Base-by-base conservation (phyloP, 345 rosid species). In the Lepidium aucheri region DNA sequence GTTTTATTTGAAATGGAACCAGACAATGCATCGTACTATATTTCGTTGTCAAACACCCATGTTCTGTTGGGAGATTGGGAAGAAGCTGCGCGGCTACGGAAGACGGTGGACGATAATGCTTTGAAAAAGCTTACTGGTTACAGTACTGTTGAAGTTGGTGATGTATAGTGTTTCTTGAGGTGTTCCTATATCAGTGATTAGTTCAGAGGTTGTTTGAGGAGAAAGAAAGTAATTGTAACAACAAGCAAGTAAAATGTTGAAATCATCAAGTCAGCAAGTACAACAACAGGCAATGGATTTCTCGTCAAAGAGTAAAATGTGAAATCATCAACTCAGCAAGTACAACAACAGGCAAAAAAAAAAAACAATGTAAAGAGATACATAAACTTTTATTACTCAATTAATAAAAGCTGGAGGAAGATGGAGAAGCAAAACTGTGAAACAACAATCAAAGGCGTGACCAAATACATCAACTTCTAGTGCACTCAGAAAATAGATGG, bases 1-100 rank as follows among this genome's bases (percentile, higher is more conserved):
- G 66, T 68, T 58, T 79, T 85, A 47, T 85, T 85, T 46, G 59
- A 73, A 41, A 20, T 84, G 83, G 91, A 83, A 46, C 87, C 91
- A 16, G 80, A 63, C 60, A 88, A 84, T 74, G 80, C 61, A 3
- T 72, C 76, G 13, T 76, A 79, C 16, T 79, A 79, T 22, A 68
- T 83, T 50, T 73, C 80, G 1, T 75, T 83, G 78, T 78, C 84
- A 1, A 83, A 85, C 59, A 74, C 76, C 69, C 79, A 77, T 49
- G 83, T 79, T 46, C 59, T 69, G 9, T 67, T 76, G 2, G 85
- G 86, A 45, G 46, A 72, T 67, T 78, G 89, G 89, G 74, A 73
- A 45, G 85, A 82, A 57, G 85, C 83, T 8, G 79, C 80, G 42
- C 70, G 75, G 24, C 70, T 75, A 36, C 54, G 85, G 40, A 72